Evolutionary conservation across 331 rosid species (phyloP).

Genomic region (Malus hybrid): DNA sequence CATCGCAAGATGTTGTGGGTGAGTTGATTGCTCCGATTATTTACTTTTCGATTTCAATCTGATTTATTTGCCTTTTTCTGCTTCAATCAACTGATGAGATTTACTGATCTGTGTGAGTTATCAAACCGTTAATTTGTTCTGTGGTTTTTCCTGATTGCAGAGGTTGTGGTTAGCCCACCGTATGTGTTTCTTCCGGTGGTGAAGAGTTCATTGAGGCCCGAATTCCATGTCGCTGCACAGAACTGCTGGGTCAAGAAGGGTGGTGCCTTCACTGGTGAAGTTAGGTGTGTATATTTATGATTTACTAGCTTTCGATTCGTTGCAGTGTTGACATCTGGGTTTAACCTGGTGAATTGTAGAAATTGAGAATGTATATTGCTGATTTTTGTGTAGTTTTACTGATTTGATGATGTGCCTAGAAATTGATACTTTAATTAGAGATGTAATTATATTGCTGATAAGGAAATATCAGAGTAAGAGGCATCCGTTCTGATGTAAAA

Average conservation of each 20-base stretch:
- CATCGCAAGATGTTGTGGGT: constrained; percentile 85
- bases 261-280: constrained; percentile 94
- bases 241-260: constrained; percentile 92
- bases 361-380: not conserved
- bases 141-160: constrained; percentile 27
- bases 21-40: constrained; percentile 15
- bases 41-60: not conserved
- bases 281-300: constrained; percentile 45
- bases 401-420: not conserved
- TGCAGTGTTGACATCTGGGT: not conserved
- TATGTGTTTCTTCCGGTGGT: constrained; percentile 69
- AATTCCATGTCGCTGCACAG: constrained; percentile 86
- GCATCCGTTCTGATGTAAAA: not conserved
- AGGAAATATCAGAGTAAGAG: not conserved
- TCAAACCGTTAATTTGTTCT: not conserved
- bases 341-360: not conserved
- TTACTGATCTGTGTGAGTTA: not conserved
- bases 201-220: constrained; percentile 54
- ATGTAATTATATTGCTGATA: not conserved
- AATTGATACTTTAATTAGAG: too few relatives aligned
- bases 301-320: not conserved
- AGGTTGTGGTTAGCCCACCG: constrained; percentile 97
- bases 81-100: not conserved
- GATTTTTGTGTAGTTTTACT: not conserved
- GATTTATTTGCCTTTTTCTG: not conserved